phyloP scores from a whole-genome alignment of 108 stramenopile species.

The Epipyxis sp. region DNA sequence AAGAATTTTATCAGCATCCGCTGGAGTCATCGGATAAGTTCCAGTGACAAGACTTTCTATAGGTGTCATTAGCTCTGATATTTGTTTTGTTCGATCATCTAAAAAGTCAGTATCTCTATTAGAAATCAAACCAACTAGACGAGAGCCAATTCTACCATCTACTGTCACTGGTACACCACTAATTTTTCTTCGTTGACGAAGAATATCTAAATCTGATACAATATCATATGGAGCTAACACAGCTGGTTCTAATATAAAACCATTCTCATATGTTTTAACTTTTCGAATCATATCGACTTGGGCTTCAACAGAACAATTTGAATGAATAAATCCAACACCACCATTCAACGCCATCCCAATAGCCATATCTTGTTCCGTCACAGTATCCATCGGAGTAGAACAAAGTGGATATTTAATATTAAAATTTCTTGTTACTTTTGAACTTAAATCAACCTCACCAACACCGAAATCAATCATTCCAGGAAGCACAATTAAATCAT shows the following conservation, averaged over 20 bases:
- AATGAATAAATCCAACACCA: slow-evolving; percentile 32
- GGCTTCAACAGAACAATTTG: slow-evolving; percentile 5
- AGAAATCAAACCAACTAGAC: slow-evolving; percentile 26
- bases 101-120: slow-evolving; percentile 28
- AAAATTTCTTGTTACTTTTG: slow-evolving; percentile 13
- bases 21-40: slow-evolving; percentile 10
- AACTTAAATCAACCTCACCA: slow-evolving; percentile 2
- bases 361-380: slow-evolving; percentile 37
- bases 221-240: slow-evolving; percentile 21
- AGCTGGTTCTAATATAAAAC: slow-evolving; percentile 30
- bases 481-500: slow-evolving; percentile 27
- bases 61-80: slow-evolving; percentile 30
- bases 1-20: slow-evolving; percentile 5
- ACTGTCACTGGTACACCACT: slow-evolving; percentile 33
- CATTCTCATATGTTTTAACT: slow-evolving; percentile 28
- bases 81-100: neutral
- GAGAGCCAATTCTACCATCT: slow-evolving; percentile 30
- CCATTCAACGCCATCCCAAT: slow-evolving; percentile 35
- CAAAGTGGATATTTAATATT: slow-evolving; percentile 12
- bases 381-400: slow-evolving; percentile 41
- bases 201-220: slow-evolving; percentile 33
- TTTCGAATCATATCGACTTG: slow-evolving; percentile 26
- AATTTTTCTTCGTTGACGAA: slow-evolving; percentile 19
- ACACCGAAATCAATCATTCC: slow-evolving; percentile 32
- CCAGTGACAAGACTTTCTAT: slow-evolving; percentile 11